These are phyloP conservation scores for Fragaria vesca DNA, from an alignment of 306 rosid species.

Conservation along the genomic window DNA sequence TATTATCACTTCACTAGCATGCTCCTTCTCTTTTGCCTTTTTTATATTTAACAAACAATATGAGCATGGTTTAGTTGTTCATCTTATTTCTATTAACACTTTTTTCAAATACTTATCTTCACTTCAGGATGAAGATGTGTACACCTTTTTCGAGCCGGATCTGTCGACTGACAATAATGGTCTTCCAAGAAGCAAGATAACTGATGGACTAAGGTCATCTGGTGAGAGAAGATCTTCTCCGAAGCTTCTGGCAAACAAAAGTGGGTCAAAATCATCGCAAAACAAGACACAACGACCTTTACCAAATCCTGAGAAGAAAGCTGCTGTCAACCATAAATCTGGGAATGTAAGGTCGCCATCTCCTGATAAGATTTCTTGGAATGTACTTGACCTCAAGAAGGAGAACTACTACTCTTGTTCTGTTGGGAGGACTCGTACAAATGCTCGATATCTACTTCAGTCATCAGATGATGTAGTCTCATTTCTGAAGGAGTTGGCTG, in stretches of 20 bases:
- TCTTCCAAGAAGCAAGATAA: conserved; percentile 49
- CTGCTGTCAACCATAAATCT: conserved; percentile 33
- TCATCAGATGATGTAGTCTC: conserved; percentile 70
- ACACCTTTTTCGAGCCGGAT: conserved; percentile 89
- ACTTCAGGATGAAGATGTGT: conserved; percentile 90
- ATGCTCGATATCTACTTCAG: conserved; percentile 69
- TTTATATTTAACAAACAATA: background rate
- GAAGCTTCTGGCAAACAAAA: conserved; percentile 48
- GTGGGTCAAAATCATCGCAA: conserved; percentile 52
- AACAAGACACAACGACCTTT: conserved; percentile 37
- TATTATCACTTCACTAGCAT: background rate
- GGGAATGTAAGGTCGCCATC: conserved; percentile 40
- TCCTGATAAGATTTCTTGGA: conserved; percentile 82
- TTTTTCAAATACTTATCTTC: background rate
- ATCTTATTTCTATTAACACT: background rate
- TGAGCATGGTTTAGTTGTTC: background rate
- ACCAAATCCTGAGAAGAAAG: conserved; percentile 54
- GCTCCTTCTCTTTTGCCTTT: background rate
- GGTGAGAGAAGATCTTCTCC: conserved; percentile 52
- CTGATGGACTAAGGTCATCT: conserved; percentile 52
- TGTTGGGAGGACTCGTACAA: conserved; percentile 70
- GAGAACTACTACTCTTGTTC: conserved; percentile 96
- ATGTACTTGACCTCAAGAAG: conserved; percentile 83
- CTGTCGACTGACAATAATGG: conserved; percentile 48
- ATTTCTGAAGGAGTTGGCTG: conserved; percentile 59